A percentile compares a stretch with the other conserved stretches of the same genome.
phyloP scores from a whole-genome alignment of 2,329 filamentous ascomycete genomes.

The Scedosporium apiospermum region DNA sequence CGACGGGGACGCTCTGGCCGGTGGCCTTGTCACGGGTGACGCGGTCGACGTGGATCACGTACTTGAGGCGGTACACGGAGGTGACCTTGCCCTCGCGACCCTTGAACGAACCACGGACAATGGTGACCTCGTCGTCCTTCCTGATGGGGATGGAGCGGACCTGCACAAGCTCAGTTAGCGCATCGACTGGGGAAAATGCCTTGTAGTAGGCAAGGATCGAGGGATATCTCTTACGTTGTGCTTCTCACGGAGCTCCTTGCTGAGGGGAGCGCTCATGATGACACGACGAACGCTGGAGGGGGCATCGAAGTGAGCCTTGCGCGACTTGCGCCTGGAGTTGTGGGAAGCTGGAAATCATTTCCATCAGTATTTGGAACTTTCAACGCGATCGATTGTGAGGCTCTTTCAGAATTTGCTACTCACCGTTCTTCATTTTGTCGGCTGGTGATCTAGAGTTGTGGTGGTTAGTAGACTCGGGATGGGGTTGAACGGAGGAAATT shows the following conservation, averaged over 20 bases:
- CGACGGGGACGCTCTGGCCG: conserved; percentile 89
- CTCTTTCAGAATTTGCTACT: neutral
- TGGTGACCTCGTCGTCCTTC: conserved; percentile 92
- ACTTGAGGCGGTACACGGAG: conserved; percentile 97
- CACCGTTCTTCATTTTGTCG: conserved; percentile 5
- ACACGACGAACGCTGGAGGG: conserved; percentile 88
- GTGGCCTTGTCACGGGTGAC: conserved; percentile 95
- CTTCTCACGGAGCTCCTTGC: conserved; percentile 97
- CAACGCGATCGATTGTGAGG: neutral
- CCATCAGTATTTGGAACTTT: neutral
- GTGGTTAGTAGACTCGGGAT: conserved; percentile 3
- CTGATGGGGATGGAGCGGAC: conserved; percentile 93
- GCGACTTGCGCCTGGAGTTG: conserved; percentile 95
- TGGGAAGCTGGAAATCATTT: conserved; percentile 41
- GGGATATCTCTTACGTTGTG: conserved; percentile 67
- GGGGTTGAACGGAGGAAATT: conserved; percentile 3
- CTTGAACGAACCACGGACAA: conserved; percentile 91
- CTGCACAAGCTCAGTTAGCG: conserved; percentile 30
- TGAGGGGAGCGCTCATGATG: conserved; percentile 94
- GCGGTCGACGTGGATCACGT: conserved; percentile 93
- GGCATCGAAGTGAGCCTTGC: conserved; percentile 95
- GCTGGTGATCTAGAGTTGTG: conserved; percentile 1
- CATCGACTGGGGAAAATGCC: neutral
- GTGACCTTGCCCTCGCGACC: conserved; percentile 97
- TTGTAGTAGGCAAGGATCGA: neutral